phyloP scores from a whole-genome alignment of 306 rosid genomes.

The Lathyrus sativus region DNA sequence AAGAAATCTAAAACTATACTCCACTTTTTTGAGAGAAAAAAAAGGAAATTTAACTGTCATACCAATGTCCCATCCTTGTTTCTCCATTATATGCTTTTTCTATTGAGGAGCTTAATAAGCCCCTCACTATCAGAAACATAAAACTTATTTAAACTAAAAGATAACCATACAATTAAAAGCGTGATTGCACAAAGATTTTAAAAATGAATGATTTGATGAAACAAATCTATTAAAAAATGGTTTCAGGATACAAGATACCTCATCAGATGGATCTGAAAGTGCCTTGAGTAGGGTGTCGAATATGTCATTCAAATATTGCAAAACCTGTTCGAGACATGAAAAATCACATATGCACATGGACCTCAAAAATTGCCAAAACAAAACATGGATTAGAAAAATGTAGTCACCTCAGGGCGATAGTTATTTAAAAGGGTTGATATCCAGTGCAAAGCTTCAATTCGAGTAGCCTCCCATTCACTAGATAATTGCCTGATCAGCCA shows the following conservation, averaged over 20 bases:
- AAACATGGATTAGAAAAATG: constrained; percentile 29
- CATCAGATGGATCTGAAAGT: constrained; percentile 86
- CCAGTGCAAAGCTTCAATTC: constrained; percentile 97
- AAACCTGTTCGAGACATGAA: constrained; percentile 64
- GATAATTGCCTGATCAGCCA: constrained; percentile 78
- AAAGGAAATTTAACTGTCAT: not conserved
- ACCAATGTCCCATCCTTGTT: not conserved
- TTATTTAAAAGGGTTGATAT: constrained; percentile 78
- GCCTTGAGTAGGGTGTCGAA: constrained; percentile 80
- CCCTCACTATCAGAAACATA: constrained; percentile 2
- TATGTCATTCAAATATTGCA: constrained; percentile 71
- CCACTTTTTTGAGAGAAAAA: constrained; percentile 8
- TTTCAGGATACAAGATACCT: constrained; percentile 55
- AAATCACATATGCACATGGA: constrained; percentile 15
- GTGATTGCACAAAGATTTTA: constrained; percentile 12
- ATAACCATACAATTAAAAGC: constrained; percentile 16
- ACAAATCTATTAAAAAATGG: constrained; percentile 14
- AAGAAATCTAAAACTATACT: constrained; percentile 1
- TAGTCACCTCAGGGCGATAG: constrained; percentile 77
- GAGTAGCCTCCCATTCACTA: constrained; percentile 92
- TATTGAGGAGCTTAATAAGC: not conserved
- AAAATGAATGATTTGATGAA: constrained; percentile 28
- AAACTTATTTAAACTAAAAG: not conserved
- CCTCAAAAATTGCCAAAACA: constrained; percentile 29
- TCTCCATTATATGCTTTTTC: not conserved